Conservation (phyloP, 148 eudicot species). For the Camellia sinensis region DNA sequence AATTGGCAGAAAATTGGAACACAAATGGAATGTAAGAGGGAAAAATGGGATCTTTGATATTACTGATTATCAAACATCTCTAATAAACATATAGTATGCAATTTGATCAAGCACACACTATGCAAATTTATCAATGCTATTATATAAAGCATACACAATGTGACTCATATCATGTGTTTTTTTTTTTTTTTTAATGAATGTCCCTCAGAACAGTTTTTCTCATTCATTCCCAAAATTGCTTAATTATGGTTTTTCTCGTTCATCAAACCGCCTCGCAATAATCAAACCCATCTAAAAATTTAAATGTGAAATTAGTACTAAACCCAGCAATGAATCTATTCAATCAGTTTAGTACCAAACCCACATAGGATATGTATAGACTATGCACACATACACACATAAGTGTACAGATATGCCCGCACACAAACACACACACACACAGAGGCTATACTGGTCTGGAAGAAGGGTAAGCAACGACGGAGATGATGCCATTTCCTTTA, state of each 20-base stretch:
- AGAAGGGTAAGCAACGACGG: conserved; percentile 76
- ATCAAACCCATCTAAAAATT: too few relatives aligned
- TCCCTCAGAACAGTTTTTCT: too few relatives aligned
- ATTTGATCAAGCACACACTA: not conserved
- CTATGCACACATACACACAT: not conserved
- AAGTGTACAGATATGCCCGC: not conserved
- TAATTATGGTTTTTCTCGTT: too few relatives aligned
- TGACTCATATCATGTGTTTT: too few relatives aligned
- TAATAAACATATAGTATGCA: not conserved
- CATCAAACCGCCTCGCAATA: too few relatives aligned
- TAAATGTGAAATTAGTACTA: too few relatives aligned
- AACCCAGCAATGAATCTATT: not conserved
- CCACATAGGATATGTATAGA: not conserved
- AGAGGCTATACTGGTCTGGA: conserved; percentile 51
- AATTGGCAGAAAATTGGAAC: not conserved
- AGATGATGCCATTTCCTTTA: conserved; percentile 81
- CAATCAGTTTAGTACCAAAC: not conserved
- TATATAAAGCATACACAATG: too few relatives aligned
- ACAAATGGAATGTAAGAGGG: not conserved
- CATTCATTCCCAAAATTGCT: too few relatives aligned
- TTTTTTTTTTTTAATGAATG: too few relatives aligned
- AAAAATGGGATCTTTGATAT: not conserved
- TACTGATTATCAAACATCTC: not conserved
- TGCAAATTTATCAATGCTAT: too few relatives aligned
- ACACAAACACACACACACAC: not conserved